phyloP scores from a whole-genome alignment of 2,329 filamentous ascomycete species.

The Sclerotiophoma versabilis region DNA sequence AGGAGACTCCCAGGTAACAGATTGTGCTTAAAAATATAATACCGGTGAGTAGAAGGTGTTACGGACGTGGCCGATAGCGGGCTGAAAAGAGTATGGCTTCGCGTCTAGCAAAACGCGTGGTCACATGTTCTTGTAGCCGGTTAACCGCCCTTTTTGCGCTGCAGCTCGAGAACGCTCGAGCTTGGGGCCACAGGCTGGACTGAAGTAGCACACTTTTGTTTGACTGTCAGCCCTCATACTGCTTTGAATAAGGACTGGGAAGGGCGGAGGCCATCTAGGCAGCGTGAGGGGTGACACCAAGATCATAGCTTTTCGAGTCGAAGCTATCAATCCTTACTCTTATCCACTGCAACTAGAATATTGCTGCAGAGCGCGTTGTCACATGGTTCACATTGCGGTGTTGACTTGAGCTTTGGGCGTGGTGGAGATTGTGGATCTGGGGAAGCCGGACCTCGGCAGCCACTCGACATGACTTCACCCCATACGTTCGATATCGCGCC shows the following conservation, averaged over 20 bases:
- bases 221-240: not conserved
- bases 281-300: not conserved
- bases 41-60: conserved; percentile 3
- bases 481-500: conserved; percentile 30
- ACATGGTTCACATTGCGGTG: conserved; percentile 4
- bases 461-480: conserved; percentile 35
- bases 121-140: conserved; percentile 6
- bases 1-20: no score
- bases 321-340: no score
- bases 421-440: conserved; percentile 11
- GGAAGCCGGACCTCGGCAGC: conserved; percentile 44
- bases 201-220: not conserved
- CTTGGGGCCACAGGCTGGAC: not conserved
- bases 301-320: no score
- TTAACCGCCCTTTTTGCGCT: not conserved
- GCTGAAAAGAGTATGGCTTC: conserved; percentile 12
- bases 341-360: no score
- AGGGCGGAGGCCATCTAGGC: not conserved
- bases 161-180: not conserved
- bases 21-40: not conserved
- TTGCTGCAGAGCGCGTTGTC: not conserved
- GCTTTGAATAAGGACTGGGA: not conserved
- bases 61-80: not conserved
- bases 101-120: conserved; percentile 11
- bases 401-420: conserved; percentile 3